Base-by-base conservation (phyloP, 163 green algal genomes). In the Volvox carteri region DNA sequence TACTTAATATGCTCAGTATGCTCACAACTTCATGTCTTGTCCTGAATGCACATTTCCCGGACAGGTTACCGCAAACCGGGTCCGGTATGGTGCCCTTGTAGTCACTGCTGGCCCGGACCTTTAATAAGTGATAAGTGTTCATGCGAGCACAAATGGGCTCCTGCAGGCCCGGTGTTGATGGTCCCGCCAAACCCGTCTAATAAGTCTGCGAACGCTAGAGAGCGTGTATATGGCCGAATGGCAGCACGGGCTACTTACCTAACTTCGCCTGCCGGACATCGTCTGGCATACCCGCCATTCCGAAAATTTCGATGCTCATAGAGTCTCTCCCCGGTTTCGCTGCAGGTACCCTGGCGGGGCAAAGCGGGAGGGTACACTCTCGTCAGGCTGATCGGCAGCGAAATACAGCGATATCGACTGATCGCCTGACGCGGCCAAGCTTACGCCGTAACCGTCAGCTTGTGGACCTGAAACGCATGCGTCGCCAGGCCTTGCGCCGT, bases 231-330 rank as follows among this genome's bases (percentile, higher is more conserved):
- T n/a, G n/a, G n/a, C n/a, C n/a, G n/a, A n/a, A n/a, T n/a, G n/a
- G n/a, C 62, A 73, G 28, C 8, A 73, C n/a, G 62, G 37, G 33
- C 68, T 46, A 77, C 68, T 12, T 25, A 23, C 4, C 4, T 0
- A 83, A 54, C 83, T 88, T 88, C 6, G 84, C 84, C 4, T 72
- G 23, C 25, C 46, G 76, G 54, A 81, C 76, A 95, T 94, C 96
- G 5, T 94, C 86, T 0, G 96, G 97, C 18, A 99, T 92, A 1
- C 97, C 97, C 12, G 95, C 92, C 95, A 98, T 98, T 46, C 97
- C 97, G 93, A 98, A 98, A 30, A 99, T 98, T 70, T 99, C 97
- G 56, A 96, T 91, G 2, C 96, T 95, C 44, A 96, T 94, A 35
- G 89, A 94, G 5, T 97, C 93, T 21, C 96, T 88, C 1, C 95